Evolutionary conservation across 306 rosid species (phyloP), one percentile per base, ranked within the genome.

Genomic region (Alnus glutinosa): DNA sequence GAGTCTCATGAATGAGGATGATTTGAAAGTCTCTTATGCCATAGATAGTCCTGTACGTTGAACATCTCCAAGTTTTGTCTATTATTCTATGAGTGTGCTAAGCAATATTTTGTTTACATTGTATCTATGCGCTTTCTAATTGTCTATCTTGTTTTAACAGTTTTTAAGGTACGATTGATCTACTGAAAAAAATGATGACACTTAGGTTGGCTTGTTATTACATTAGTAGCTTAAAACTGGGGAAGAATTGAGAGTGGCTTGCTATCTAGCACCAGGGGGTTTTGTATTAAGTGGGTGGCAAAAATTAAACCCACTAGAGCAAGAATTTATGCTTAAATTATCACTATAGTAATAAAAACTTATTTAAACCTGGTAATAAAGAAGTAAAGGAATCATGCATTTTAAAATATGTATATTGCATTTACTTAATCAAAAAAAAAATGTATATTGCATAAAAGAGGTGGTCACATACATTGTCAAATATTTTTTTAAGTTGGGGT

Each of bases 1-100:
- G 87, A 95, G 82, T 89, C 89, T 88, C 76, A 74, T 87, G 84
- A 89, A 79, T 34, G 98, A 92, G 71, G 98, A 95, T 85, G 98
- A 95, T 81, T 77, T 92, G 88, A 92, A 89, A 84, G 86, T 89
- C 84, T 36, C 95, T 44, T 86, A 86, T 89, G 64, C 85, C 44
- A 70, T 80, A 28, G 98, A 92, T 85, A 79, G 93, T 83, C 79
- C 89, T 16, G 98, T 95, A 92, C 67, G 89, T 64, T 63, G 63
- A 58, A 61, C 79, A 81, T 74, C 81, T 79, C 69, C 55, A 48
- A 28, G 5, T 32, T 39, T 79, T 55, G 42, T 70, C 39, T 47
- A 79, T 34, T 48, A 61, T 64, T 48, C 75, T 34, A 46, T 57
- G 70, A 77, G 61, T 34, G n/a, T 63, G 70, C 70, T 13, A 30